These are phyloP conservation scores for Ceratocystis colombiana DNA, from an alignment of 2,329 filamentous ascomycete species.

Conservation along the genomic window DNA sequence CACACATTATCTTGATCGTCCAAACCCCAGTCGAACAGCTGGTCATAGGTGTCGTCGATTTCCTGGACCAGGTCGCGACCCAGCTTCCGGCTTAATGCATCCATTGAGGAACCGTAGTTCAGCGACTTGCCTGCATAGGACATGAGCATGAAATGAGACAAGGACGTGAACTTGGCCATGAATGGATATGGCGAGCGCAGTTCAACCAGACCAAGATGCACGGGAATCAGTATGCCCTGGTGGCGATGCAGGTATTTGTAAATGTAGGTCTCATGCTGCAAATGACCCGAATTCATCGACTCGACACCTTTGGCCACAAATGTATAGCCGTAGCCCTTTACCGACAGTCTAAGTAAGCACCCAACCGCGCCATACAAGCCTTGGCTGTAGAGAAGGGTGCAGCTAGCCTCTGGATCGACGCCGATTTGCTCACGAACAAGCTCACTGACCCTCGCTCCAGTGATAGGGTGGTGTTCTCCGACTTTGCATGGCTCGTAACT, in stretches of 20 bases:
- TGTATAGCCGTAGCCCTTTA: neutral
- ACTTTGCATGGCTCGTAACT: neutral
- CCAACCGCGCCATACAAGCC: neutral
- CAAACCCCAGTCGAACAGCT: neutral
- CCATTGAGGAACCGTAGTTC: no score
- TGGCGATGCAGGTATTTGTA: neutral
- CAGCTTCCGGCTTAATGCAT: neutral
- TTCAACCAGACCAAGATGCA: neutral
- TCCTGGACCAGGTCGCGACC: neutral
- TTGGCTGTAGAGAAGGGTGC: neutral
- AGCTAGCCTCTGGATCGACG: neutral
- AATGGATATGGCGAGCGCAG: neutral
- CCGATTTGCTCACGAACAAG: neutral
- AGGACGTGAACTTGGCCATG: neutral
- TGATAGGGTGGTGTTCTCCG: neutral
- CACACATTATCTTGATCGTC: neutral
- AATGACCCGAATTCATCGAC: neutral
- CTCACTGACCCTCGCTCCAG: neutral
- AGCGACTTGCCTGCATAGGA: conserved; percentile 31
- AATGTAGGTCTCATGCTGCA: neutral
- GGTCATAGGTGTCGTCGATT: neutral
- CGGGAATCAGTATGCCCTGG: neutral
- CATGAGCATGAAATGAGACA: neutral
- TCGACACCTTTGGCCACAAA: neutral
- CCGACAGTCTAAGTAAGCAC: neutral